A percentile compares a stretch with the other conserved stretches of the same genome.
phyloP scores from a whole-genome alignment of 192 early-diverging fungal species.

The Funneliformis mosseae region DNA sequence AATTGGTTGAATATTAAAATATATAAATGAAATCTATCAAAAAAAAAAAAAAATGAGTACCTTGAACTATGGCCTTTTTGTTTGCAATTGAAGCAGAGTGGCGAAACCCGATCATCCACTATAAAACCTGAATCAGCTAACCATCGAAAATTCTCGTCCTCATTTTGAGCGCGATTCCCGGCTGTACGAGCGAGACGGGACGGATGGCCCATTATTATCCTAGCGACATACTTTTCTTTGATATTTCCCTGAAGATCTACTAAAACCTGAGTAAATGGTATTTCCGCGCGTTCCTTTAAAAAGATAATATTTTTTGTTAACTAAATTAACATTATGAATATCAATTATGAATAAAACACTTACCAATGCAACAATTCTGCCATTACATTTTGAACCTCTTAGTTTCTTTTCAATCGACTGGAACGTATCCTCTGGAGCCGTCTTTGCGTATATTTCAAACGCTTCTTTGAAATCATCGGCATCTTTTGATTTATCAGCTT shows the following conservation, averaged over 20 bases:
- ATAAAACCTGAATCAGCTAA: conserved; percentile 17
- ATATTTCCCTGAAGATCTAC: conserved; percentile 15
- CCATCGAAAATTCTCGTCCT: conserved; percentile 23
- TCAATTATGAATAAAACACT: neutral
- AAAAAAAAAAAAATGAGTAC: neutral
- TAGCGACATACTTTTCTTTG: conserved; percentile 1
- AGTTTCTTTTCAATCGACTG: conserved; percentile 7
- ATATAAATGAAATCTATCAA: neutral
- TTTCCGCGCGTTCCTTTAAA: neutral
- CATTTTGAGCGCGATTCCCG: neutral
- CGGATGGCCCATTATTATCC: neutral
- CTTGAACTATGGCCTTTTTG: neutral
- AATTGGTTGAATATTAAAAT: neutral
- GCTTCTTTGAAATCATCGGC: conserved; percentile 10
- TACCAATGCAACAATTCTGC: conserved; percentile 20
- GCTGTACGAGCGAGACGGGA: neutral
- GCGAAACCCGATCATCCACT: neutral
- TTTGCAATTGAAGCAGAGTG: conserved; percentile 10
- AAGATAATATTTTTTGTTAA: neutral
- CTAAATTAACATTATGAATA: neutral
- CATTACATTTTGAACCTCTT: neutral
- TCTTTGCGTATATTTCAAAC: conserved; percentile 14
- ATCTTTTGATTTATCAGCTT: conserved; percentile 4
- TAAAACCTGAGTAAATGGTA: conserved; percentile 12
- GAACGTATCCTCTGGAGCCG: neutral